Conservation (phyloP, 805 yeast genomes). For the Priceomyces medius region DNA sequence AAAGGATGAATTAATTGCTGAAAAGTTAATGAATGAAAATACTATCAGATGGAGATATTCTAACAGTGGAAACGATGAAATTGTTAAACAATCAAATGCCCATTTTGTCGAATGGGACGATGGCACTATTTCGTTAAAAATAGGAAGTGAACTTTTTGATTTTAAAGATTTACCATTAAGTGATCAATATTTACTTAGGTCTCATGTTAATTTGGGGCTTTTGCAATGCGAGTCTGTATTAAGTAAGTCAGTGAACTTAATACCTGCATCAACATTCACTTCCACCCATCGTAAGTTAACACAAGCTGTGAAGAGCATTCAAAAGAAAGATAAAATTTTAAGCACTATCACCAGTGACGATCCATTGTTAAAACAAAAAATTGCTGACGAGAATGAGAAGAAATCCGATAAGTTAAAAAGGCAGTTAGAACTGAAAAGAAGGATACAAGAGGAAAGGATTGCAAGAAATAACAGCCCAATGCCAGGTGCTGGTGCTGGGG, state of each 20-base stretch:
- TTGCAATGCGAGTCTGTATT: constrained; percentile 68
- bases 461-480: constrained; percentile 46
- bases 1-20: constrained; percentile 50
- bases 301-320: constrained; percentile 56
- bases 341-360: constrained; percentile 58
- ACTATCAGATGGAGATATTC: constrained; percentile 95
- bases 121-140: constrained; percentile 79
- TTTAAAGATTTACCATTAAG: constrained; percentile 60
- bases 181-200: constrained; percentile 69
- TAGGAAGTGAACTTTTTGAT: constrained; percentile 88
- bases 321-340: constrained; percentile 48
- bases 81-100: constrained; percentile 83
- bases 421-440: constrained; percentile 60
- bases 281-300: constrained; percentile 79
- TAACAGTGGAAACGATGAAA: constrained; percentile 64
- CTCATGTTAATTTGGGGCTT: constrained; percentile 70
- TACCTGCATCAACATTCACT: constrained; percentile 90
- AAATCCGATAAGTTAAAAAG: constrained; percentile 61
- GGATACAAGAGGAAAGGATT: constrained; percentile 56
- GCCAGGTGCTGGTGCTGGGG: constrained; percentile 7
- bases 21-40: constrained; percentile 70
- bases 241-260: constrained; percentile 64
- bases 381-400: constrained; percentile 61
- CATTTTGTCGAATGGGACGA: constrained; percentile 93
- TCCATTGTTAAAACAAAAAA: constrained; percentile 67